Conservation (phyloP, 2,329 filamentous ascomycete species). For the Aschersonia sp. region DNA sequence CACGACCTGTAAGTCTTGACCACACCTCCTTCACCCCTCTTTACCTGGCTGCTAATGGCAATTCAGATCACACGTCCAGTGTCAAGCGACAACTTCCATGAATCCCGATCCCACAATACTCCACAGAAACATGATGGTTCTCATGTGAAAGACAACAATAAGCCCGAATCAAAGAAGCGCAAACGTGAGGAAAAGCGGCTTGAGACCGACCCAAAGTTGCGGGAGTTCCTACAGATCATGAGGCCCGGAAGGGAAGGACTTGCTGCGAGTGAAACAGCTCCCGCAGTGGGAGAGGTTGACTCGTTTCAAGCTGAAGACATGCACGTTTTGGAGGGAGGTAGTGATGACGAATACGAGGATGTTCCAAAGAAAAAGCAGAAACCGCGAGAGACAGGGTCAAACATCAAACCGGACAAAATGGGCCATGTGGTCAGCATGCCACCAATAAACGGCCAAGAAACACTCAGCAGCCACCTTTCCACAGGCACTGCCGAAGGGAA, state of each 20-base stretch:
- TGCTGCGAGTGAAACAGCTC: slow-evolving; percentile 15
- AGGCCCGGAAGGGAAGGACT: slow-evolving; percentile 31
- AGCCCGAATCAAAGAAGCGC: slow-evolving; percentile 45
- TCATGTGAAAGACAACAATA: slow-evolving; percentile 11
- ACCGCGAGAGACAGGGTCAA: slow-evolving; percentile 18
- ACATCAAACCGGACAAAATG: slow-evolving; percentile 6
- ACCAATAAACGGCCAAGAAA: slow-evolving; percentile 5
- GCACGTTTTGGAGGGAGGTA: slow-evolving; percentile 39
- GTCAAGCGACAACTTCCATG: slow-evolving; percentile 14
- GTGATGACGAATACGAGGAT: slow-evolving; percentile 63
- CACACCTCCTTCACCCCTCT: slow-evolving; percentile 5
- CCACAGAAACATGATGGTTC: slow-evolving; percentile 4
- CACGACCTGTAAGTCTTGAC: slow-evolving; percentile 50
- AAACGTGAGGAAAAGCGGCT: slow-evolving; percentile 42
- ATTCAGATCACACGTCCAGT: slow-evolving; percentile 30
- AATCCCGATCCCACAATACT: slow-evolving; percentile 10
- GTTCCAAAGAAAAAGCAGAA: slow-evolving; percentile 39
- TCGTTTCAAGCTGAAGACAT: slow-evolving; percentile 11
- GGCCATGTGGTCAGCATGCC: slow-evolving; percentile 2
- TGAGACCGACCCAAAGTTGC: slow-evolving; percentile 61
- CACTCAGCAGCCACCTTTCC: background rate
- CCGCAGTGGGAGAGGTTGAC: slow-evolving; percentile 8
- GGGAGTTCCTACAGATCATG: slow-evolving; percentile 80
- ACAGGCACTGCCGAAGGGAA: slow-evolving; percentile 3
- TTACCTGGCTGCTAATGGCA: slow-evolving; percentile 19